Percentiles rank a stretch among this genome's conserved stretches.
phyloP scores from a whole-genome alignment of 169 alveolate species.

The Ichthyophthirius multifiliis region DNA sequence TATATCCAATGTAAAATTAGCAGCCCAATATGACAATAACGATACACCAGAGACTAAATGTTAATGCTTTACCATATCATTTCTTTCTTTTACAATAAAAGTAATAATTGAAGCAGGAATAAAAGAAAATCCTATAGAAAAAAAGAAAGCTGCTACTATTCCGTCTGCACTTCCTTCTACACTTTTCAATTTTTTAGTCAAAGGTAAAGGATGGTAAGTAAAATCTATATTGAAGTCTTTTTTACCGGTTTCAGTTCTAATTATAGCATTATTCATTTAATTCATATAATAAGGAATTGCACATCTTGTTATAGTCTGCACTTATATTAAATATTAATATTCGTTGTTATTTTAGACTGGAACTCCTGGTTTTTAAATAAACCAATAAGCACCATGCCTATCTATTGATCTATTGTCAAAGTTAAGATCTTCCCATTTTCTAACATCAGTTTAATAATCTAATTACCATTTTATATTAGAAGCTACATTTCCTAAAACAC shows the following conservation, averaged over 20 bases:
- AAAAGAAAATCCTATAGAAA: conserved; percentile 76
- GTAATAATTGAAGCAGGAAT: conserved; percentile 83
- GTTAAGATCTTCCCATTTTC: background rate
- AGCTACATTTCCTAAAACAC: background rate
- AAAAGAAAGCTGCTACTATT: conserved; percentile 56
- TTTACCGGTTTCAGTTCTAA: background rate
- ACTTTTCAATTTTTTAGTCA: background rate
- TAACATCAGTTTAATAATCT: background rate
- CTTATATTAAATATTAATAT: background rate
- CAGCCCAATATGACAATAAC: conserved; percentile 79
- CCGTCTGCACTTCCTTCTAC: conserved; percentile 33
- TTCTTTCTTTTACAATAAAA: conserved; percentile 78
- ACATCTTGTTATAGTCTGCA: background rate
- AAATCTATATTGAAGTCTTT: background rate
- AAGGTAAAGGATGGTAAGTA: background rate
- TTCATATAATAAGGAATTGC: background rate
- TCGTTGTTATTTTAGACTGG: background rate
- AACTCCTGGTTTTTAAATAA: too few species aligned
- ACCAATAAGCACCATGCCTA: background rate
- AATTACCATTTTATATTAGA: background rate
- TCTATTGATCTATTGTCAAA: background rate
- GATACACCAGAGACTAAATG: conserved; percentile 78
- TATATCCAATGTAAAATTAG: conserved; percentile 69
- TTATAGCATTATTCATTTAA: conserved; percentile 24
- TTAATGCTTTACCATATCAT: conserved; percentile 72